Base-by-base conservation (phyloP, 495 filamentous ascomycete species). In the Staphylotrichum longicolle region DNA sequence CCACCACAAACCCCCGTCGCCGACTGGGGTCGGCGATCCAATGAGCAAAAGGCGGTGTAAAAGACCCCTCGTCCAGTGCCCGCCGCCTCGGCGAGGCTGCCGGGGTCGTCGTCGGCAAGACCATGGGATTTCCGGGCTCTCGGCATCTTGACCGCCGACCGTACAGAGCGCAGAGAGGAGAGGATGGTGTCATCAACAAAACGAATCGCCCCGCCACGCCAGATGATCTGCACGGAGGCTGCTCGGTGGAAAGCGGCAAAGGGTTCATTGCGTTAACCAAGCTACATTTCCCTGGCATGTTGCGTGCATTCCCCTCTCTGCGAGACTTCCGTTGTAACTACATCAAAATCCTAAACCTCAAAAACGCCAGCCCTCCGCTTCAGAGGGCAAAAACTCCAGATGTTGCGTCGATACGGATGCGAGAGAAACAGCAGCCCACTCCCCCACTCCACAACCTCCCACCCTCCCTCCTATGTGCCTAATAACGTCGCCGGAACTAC, bases 331-430 rank as follows among this genome's bases (percentile, higher is more conserved):
- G 4, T 55, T 39, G 7, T 55, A 64, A 57, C 34, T 65, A 65
- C 47, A 63, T 63, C 52, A 65, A 58, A 68, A 57, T 62, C 49
- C 58, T 49, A 20, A 66, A 60, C 57, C 68, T 55, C 41, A 39
- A 39, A 63, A 68, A 71, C 68, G 62, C 68, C 68, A 64, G 50
- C 66, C 66, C 63, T 58, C 63, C 34, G 47, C 52, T 61, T 9
- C 33, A 60, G 12, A 39, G 20, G 20, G 20, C 8, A 15, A 50
- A 64, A 58, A 58, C 52, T 33, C 54, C 61, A 34, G 57, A 58
- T 54, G 35, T 12, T n/a, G 46, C 62, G 56, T 61, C 20, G 53
- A 61, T 55, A 59, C 48, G 15, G 51, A 66, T 60, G 46, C 34
- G 42, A 57, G 46, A 58, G 56, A 40, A 37, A 34, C 7, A 37